Evolutionary conservation across 495 filamentous ascomycete genomes (phyloP).

Genomic region (Aspergillus cristatus): DNA sequence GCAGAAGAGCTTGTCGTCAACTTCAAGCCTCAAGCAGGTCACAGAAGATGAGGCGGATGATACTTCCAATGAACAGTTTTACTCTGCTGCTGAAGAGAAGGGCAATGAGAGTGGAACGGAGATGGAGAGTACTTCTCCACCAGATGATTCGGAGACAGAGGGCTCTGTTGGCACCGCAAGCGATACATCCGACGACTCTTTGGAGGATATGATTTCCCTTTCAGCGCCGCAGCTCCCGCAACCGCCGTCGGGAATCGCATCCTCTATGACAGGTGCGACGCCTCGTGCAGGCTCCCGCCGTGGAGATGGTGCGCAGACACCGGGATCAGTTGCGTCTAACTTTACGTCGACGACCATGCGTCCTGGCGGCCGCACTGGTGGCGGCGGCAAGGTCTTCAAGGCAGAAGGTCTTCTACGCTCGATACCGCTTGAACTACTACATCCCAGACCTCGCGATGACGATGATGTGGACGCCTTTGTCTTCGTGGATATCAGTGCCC

Average conservation of each 20-base stretch:
- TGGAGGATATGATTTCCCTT: slow-evolving; percentile 78
- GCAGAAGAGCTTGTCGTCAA: slow-evolving; percentile 19
- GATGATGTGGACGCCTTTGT: slow-evolving; percentile 82
- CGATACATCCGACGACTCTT: slow-evolving; percentile 66
- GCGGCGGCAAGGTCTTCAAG: slow-evolving; percentile 58
- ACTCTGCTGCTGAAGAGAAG: slow-evolving; percentile 73
- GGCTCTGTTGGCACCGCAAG: slow-evolving; percentile 42
- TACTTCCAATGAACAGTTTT: slow-evolving; percentile 81
- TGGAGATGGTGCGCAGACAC: slow-evolving; percentile 60
- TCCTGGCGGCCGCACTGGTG: slow-evolving; percentile 36
- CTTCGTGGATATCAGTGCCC: slow-evolving; percentile 75
- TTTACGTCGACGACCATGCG: slow-evolving; percentile 72
- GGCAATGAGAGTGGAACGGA: slow-evolving; percentile 48
- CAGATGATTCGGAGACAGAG: slow-evolving; percentile 46
- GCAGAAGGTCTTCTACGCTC: slow-evolving; percentile 62
- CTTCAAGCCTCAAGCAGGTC: slow-evolving; percentile 44
- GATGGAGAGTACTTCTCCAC: slow-evolving; percentile 41
- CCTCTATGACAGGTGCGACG: slow-evolving; percentile 61
- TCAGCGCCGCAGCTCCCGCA: slow-evolving; percentile 67
- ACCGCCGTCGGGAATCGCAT: slow-evolving; percentile 56
- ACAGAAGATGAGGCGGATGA: slow-evolving; percentile 65
- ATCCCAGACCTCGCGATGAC: slow-evolving; percentile 73
- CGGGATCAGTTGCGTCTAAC: slow-evolving; percentile 76
- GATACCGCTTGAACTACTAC: slow-evolving; percentile 68
- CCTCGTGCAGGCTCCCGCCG: slow-evolving; percentile 56